A percentile compares a stretch with the other conserved stretches of the same genome.
phyloP scores from a whole-genome alignment of 164 flowering plant species.

The Pachysandra terminalis region DNA sequence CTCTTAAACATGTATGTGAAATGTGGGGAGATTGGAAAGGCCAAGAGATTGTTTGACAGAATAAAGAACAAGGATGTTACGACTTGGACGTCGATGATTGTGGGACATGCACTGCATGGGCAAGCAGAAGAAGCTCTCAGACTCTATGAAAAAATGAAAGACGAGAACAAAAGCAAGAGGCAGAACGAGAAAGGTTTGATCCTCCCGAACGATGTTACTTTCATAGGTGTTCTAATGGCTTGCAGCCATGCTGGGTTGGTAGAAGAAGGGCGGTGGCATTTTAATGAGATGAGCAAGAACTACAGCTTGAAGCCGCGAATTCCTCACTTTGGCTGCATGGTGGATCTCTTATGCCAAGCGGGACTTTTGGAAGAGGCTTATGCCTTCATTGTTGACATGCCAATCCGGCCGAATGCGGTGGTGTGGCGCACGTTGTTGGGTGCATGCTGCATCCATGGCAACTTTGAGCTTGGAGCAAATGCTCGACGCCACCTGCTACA shows the following conservation, averaged over 20 bases:
- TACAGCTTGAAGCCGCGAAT: not conserved
- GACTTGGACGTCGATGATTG: slow-evolving; percentile 30
- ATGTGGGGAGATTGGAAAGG: slow-evolving; percentile 22
- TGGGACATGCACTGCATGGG: slow-evolving; percentile 28
- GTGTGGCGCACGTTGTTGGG: slow-evolving; percentile 24
- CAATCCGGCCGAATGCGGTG: not conserved
- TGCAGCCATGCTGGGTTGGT: not conserved
- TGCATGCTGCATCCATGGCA: slow-evolving; percentile 21
- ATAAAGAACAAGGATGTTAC: slow-evolving; percentile 15
- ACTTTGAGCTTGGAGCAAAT: slow-evolving; percentile 16
- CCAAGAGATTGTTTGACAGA: slow-evolving; percentile 15
- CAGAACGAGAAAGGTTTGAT: not conserved
- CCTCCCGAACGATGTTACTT: not conserved
- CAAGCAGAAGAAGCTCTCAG: slow-evolving; percentile 21
- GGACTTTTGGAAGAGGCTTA: not conserved
- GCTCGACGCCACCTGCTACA: slow-evolving; percentile 7
- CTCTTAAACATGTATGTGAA: slow-evolving; percentile 25
- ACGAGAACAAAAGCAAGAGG: not conserved
- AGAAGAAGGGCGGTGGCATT: not conserved
- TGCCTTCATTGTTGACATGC: not conserved
- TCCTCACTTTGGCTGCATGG: not conserved
- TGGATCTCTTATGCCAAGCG: not conserved
- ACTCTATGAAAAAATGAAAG: slow-evolving; percentile 21
- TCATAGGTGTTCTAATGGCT: not conserved
- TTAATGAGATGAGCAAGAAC: not conserved